Evolutionary conservation across 2,329 filamentous ascomycete genomes (phyloP).

Genomic region (Penicillium sp.): DNA sequence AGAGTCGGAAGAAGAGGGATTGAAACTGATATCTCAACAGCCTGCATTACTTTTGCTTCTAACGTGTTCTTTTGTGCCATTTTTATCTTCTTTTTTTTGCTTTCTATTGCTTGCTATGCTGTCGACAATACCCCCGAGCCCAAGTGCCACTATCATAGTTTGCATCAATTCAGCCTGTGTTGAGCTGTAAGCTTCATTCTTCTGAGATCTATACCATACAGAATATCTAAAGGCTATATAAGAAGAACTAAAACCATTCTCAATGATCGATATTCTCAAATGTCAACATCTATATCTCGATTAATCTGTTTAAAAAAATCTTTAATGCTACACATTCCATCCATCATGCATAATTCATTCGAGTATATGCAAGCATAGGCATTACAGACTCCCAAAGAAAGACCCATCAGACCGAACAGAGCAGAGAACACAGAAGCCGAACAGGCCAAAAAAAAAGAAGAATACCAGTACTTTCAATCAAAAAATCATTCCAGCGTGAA

Average conservation of each 20-base stretch:
- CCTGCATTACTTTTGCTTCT: conserved; percentile 7
- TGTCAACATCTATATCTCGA: conserved; percentile 8
- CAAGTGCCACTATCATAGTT: conserved; percentile 8
- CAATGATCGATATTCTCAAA: background rate
- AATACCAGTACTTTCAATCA: conserved; percentile 6
- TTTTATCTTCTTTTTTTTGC: conserved; percentile 1
- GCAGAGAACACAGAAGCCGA: conserved; percentile 5
- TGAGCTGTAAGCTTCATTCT: background rate
- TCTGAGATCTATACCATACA: background rate
- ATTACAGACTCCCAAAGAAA: conserved; percentile 16
- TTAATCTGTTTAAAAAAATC: background rate
- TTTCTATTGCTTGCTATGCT: conserved; percentile 15
- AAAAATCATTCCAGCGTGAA: conserved; percentile 10
- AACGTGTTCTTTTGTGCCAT: conserved; percentile 4
- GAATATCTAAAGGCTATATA: background rate
- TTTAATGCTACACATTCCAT: conserved; percentile 6
- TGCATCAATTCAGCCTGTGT: conserved; percentile 5
- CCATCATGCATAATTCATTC: conserved; percentile 6
- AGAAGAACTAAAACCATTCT: background rate
- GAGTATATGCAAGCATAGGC: conserved; percentile 5
- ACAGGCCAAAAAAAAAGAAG: conserved; percentile 6
- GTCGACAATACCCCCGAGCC: conserved; percentile 21
- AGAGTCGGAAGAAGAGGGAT: background rate
- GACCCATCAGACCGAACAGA: conserved; percentile 7
- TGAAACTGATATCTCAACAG: background rate